Percentiles rank a stretch among this genome's conserved stretches.
Evolutionary conservation across 2,329 filamentous ascomycete genomes (phyloP).

Genomic region (Fusarium austroafricanum): DNA sequence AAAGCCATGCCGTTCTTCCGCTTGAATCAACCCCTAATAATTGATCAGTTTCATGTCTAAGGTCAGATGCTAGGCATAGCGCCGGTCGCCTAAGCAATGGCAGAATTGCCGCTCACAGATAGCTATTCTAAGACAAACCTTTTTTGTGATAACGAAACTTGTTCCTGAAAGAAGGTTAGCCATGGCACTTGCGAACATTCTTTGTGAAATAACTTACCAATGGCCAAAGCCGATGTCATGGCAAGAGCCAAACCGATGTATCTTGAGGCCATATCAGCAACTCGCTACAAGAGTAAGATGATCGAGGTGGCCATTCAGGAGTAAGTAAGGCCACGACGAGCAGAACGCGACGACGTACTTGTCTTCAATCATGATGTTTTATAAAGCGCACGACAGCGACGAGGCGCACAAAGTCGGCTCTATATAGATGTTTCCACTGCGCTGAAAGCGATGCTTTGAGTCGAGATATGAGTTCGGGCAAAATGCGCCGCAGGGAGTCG

Average conservation of each 20-base stretch:
- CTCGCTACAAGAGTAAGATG: conserved; percentile 1
- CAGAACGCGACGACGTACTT: conserved; percentile 50
- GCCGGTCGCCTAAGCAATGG: neutral
- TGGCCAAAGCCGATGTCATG: conserved; percentile 79
- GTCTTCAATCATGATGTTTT: conserved; percentile 52
- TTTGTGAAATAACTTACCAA: conserved; percentile 66
- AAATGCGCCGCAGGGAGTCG: conserved; percentile 23
- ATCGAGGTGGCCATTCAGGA: conserved; percentile 13
- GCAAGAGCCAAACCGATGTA: conserved; percentile 82
- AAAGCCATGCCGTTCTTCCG: conserved; percentile 91
- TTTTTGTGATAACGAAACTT: conserved; percentile 99
- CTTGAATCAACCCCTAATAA: conserved; percentile 84
- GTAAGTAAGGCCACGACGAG: conserved; percentile 6
- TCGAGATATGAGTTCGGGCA: neutral
- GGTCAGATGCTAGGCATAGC: neutral
- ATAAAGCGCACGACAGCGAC: conserved; percentile 36
- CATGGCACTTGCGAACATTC: neutral
- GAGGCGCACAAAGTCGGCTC: conserved; percentile 21
- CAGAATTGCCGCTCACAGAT: neutral
- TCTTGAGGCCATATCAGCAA: conserved; percentile 57
- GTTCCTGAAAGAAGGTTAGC: conserved; percentile 69
- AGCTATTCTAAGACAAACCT: conserved; percentile 65
- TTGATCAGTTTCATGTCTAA: conserved; percentile 23
- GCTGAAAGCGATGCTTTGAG: conserved; percentile 12
- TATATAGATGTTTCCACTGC: conserved; percentile 19